Evolutionary conservation across 2,329 filamentous ascomycete species (phyloP).

Genomic region (Dryadomyces quercivorus): DNA sequence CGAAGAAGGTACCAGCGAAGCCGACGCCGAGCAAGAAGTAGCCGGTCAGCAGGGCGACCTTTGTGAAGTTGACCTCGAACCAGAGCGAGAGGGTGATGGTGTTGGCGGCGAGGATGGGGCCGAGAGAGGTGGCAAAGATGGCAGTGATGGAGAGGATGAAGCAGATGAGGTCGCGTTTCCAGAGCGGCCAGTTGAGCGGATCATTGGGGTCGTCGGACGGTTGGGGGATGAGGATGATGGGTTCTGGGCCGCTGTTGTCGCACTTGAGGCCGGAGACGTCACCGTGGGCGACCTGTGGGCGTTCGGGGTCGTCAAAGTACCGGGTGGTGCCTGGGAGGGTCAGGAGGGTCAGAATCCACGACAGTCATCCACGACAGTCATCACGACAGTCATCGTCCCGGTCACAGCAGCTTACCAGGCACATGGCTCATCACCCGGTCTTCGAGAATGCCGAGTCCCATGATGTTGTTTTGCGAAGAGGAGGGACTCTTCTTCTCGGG

Average conservation of each 20-base stretch:
- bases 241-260: slow-evolving; percentile 51
- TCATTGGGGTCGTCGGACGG: slow-evolving; percentile 87
- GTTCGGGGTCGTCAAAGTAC: slow-evolving; percentile 49
- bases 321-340: slow-evolving; percentile 39
- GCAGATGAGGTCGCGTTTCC: slow-evolving; percentile 73
- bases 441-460: slow-evolving; percentile 66
- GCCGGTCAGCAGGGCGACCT: slow-evolving; percentile 71
- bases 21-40: slow-evolving; percentile 80
- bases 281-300: slow-evolving; percentile 29
- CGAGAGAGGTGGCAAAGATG: slow-evolving; percentile 73
- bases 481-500: not conserved
- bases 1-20: slow-evolving; percentile 70
- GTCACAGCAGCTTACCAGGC: slow-evolving; percentile 66
- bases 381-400: too few relatives aligned
- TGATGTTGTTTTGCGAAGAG: slow-evolving; percentile 17
- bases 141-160: slow-evolving; percentile 65
- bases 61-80: slow-evolving; percentile 55
- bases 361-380: too few relatives aligned
- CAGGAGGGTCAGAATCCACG: not conserved
- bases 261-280: slow-evolving; percentile 50
- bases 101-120: slow-evolving; percentile 79
- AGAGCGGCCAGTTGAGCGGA: slow-evolving; percentile 74
- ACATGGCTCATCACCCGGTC: slow-evolving; percentile 54
- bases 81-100: slow-evolving; percentile 63
- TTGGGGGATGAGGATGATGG: slow-evolving; percentile 73